phyloP scores from a whole-genome alignment of 805 yeast species.

The Metschnikowia koreensis region DNA sequence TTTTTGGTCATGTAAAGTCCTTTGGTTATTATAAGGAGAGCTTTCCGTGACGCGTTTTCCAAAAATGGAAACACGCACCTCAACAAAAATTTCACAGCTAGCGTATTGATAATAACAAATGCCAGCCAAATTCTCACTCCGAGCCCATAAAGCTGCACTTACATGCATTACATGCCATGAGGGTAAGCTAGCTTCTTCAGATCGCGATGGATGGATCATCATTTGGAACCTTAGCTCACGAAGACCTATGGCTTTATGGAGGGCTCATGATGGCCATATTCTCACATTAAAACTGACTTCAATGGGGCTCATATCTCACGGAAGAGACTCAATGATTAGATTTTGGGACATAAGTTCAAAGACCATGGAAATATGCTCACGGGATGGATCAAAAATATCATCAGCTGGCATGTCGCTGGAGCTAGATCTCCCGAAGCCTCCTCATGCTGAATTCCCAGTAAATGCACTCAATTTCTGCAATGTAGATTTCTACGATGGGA shows the following conservation, averaged over 20 bases:
- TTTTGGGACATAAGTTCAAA: slow-evolving; percentile 39
- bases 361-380: slow-evolving; percentile 3
- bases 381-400: slow-evolving; percentile 3
- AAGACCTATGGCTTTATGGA: slow-evolving; percentile 57
- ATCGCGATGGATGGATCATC: slow-evolving; percentile 58
- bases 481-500: slow-evolving; percentile 30
- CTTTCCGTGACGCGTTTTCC: background rate
- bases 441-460: slow-evolving; percentile 54
- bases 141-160: slow-evolving; percentile 18
- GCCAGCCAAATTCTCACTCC: slow-evolving; percentile 14
- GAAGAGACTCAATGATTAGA: slow-evolving; percentile 57
- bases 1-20: too few species aligned
- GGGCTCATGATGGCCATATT: slow-evolving; percentile 54
- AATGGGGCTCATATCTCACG: slow-evolving; percentile 53
- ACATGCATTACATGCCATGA: slow-evolving; percentile 11
- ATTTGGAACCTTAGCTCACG: slow-evolving; percentile 63
- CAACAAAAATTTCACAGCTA: background rate
- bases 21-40: background rate
- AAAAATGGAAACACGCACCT: background rate
- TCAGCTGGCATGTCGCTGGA: background rate
- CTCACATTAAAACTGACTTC: slow-evolving; percentile 42
- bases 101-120: background rate
- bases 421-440: slow-evolving; percentile 15
- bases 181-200: slow-evolving; percentile 47
- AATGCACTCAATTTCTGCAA: slow-evolving; percentile 73